Evolutionary conservation across 2,329 filamentous ascomycete genomes (phyloP).

Genomic region (Graphilbum fragrans): DNA sequence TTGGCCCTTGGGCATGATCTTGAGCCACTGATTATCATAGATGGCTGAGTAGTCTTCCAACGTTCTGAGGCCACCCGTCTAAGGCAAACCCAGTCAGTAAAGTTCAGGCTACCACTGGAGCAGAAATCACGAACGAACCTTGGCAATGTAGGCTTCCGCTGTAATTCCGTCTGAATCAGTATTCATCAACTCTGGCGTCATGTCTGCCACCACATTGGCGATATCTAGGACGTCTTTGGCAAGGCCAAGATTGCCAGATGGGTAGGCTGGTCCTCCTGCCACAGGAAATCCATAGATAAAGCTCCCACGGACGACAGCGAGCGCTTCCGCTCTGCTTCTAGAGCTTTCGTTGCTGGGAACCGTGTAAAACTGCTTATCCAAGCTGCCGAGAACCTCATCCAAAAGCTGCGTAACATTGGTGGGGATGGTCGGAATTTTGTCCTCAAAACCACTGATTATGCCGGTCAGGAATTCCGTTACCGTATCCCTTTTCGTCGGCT

Average conservation of each 20-base stretch:
- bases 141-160: neutral
- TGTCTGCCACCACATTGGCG: neutral
- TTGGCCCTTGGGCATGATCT: conserved; percentile 21
- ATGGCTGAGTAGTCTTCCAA: conserved; percentile 26
- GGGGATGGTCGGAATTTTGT: no score
- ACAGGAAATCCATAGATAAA: neutral
- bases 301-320: neutral
- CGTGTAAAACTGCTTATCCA: no score
- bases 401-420: no score
- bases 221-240: conserved; percentile 7
- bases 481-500: no score
- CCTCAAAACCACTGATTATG: no score
- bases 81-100: neutral
- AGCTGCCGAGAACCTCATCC: no score
- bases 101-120: no score
- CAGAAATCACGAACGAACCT: no score
- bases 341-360: no score
- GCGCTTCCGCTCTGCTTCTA: neutral
- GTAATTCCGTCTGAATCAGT: neutral
- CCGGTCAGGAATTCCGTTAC: no score
- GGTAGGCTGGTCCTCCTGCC: conserved; percentile 9
- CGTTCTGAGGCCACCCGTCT: conserved; percentile 18
- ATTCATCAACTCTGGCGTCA: neutral
- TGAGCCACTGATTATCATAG: conserved; percentile 28
- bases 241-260: conserved; percentile 5